Conservation (phyloP, 768 basidiomycete genomes). For the Agaricus bisporus region DNA sequence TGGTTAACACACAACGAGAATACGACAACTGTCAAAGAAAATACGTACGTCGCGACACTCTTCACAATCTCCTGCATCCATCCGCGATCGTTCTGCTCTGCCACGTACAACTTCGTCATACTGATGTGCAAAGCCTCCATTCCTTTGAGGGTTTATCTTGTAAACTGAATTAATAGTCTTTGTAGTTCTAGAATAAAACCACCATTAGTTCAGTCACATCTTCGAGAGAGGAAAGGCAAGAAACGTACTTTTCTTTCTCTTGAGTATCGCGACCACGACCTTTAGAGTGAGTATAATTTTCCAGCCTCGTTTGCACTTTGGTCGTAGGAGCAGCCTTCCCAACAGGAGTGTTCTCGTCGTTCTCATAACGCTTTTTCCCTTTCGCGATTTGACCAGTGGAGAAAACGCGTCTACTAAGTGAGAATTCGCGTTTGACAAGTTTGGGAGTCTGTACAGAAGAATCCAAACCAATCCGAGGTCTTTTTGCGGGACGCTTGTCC, state of each 20-base stretch:
- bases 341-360: slow-evolving; percentile 9
- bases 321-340: neutral
- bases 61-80: slow-evolving; percentile 79
- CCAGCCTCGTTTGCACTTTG: neutral
- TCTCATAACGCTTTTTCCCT: neutral
- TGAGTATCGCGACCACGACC: slow-evolving; percentile 13
- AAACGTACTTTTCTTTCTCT: slow-evolving; percentile 22
- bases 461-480: neutral
- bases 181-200: slow-evolving; percentile 18
- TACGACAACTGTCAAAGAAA: neutral
- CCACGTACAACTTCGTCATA: slow-evolving; percentile 75
- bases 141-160: slow-evolving; percentile 58
- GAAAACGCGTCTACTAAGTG: neutral
- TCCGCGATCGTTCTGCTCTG: slow-evolving; percentile 51
- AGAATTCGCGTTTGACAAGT: neutral
- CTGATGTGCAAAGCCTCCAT: slow-evolving; percentile 59
- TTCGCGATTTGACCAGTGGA: slow-evolving; percentile 1
- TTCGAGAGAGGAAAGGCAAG: neutral
- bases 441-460: neutral
- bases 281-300: slow-evolving; percentile 9
- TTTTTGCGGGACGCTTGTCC: slow-evolving; percentile 1
- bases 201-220: neutral
- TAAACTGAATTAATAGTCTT: slow-evolving; percentile 58
- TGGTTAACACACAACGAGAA: neutral
- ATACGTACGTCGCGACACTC: slow-evolving; percentile 66